phyloP scores from a whole-genome alignment of 495 filamentous ascomycete species.

The Barbatosphaeria neglecta region DNA sequence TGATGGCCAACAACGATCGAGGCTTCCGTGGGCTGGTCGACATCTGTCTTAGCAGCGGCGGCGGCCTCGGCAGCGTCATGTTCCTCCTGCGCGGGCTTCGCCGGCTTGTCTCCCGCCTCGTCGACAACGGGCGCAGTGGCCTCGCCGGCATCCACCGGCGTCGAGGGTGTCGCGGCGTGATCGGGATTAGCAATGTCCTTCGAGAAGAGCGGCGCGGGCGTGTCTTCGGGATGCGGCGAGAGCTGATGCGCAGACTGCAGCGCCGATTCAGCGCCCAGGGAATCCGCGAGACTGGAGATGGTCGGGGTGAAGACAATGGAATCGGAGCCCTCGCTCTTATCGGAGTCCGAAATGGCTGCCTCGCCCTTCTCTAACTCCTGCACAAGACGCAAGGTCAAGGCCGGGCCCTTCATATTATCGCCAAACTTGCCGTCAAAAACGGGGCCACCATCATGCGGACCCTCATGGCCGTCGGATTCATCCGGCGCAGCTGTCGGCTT shows the following conservation, averaged over 20 bases:
- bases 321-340: conserved; percentile 1
- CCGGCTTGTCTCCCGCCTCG: background rate
- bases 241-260: too few relatives aligned
- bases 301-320: conserved; percentile 14
- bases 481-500: conserved; percentile 2
- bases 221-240: conserved; percentile 51
- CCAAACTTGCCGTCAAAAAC: background rate
- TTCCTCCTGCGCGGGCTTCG: background rate
- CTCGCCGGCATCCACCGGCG: background rate
- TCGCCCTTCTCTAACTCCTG: background rate
- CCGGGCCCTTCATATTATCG: background rate
- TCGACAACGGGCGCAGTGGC: background rate
- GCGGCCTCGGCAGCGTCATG: background rate
- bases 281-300: conserved; percentile 13
- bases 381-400: too few relatives aligned
- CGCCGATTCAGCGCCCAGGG: too few relatives aligned
- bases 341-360: background rate
- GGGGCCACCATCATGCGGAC: background rate
- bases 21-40: conserved; percentile 8
- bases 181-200: conserved; percentile 9
- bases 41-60: too few relatives aligned
- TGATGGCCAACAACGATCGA: conserved; percentile 7
- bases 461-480: background rate
- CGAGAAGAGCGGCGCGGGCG: conserved; percentile 56
- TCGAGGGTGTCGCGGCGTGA: background rate